These are phyloP conservation scores for Somion occarium DNA, from an alignment of 1,284 basidiomycete genomes.

Conservation along the genomic window DNA sequence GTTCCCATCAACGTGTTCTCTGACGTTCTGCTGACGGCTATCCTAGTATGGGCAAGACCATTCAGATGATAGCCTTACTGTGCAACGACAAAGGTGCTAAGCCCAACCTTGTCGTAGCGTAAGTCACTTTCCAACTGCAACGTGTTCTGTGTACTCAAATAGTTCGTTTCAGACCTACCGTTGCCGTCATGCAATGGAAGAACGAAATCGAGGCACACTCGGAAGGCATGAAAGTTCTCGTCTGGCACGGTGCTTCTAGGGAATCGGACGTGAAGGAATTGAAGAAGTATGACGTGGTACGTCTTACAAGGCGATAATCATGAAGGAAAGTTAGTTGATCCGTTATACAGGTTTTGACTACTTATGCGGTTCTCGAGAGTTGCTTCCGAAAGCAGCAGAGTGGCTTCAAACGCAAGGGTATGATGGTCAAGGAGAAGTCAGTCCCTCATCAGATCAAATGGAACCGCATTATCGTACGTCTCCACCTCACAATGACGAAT, in stretches of 20 bases:
- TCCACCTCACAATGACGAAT: slow-evolving; percentile 2
- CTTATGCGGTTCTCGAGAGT: slow-evolving; percentile 87
- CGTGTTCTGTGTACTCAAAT: background rate
- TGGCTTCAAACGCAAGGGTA: slow-evolving; percentile 86
- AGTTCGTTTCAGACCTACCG: slow-evolving; percentile 66
- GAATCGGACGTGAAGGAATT: slow-evolving; percentile 64
- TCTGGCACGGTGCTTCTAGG: slow-evolving; percentile 88
- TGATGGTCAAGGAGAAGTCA: slow-evolving; percentile 87
- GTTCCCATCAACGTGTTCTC: slow-evolving; percentile 14
- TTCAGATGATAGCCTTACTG: slow-evolving; percentile 92
- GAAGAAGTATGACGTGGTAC: slow-evolving; percentile 83
- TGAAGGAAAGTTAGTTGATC: slow-evolving; percentile 9
- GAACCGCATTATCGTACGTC: slow-evolving; percentile 70
- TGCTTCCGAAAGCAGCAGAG: slow-evolving; percentile 90
- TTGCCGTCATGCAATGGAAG: slow-evolving; percentile 98
- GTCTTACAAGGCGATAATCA: slow-evolving; percentile 20
- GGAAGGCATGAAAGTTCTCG: slow-evolving; percentile 72
- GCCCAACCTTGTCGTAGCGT: slow-evolving; percentile 92
- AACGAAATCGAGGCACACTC: slow-evolving; percentile 90
- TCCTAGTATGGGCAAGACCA: slow-evolving; percentile 94
- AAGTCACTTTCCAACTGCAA: slow-evolving; percentile 25
- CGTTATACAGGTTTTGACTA: slow-evolving; percentile 53
- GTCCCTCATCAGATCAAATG: slow-evolving; percentile 85
- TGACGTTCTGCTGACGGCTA: slow-evolving; percentile 7
- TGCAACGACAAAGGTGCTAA: slow-evolving; percentile 68